Base-by-base conservation (phyloP, 108 stramenopile genomes). In the Parmales sp. region DNA sequence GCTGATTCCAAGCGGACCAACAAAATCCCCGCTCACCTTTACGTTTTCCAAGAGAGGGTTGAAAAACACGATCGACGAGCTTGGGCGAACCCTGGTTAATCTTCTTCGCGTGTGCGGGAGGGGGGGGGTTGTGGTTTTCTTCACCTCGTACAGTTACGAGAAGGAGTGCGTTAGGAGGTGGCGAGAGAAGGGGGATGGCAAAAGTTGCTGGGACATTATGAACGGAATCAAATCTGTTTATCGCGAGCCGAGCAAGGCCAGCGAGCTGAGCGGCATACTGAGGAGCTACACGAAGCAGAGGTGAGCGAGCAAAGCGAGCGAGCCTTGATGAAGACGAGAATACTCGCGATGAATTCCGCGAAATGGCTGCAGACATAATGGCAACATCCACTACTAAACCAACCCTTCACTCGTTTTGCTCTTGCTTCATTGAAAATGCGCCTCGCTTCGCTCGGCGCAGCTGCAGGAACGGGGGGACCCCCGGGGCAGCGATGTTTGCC, bases 101-200 rank as follows among this genome's bases (percentile, higher is more conserved):
- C 64, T 94, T 9, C 82, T 75, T 66, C 69, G 65, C 16, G 51
- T 77, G 8, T 83, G 90, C 51, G 95, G 95, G 0, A 70, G 81
- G 26, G 3, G 54, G 5, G 98, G 98, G 6, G 60, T 98, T 45
- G 96, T 97, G 9, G 90, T 97, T 13, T 98, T 99, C 68, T 46
- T 98, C 63, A 83, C 95, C 25, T 93, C 91, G 38, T 99, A 96
- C 75, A 76, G 68, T 2, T 98, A 96, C 72, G 91, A 94, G 76
- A 85, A 89, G 31, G 49, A 70, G 38, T 65, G 93, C 28, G 82
- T 96, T 37, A 76, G 80, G 11, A 76, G 79, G n/a, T 93, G 95
- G 92, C 77, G 81, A 63, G 36, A 67, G 29, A 79, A 72, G 16
- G 78, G 76, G 18, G 63, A 86, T 22, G 75, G 82, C 82, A 64